phyloP scores from a whole-genome alignment of 345 rosid genomes.

The Salix arbutifolia region DNA sequence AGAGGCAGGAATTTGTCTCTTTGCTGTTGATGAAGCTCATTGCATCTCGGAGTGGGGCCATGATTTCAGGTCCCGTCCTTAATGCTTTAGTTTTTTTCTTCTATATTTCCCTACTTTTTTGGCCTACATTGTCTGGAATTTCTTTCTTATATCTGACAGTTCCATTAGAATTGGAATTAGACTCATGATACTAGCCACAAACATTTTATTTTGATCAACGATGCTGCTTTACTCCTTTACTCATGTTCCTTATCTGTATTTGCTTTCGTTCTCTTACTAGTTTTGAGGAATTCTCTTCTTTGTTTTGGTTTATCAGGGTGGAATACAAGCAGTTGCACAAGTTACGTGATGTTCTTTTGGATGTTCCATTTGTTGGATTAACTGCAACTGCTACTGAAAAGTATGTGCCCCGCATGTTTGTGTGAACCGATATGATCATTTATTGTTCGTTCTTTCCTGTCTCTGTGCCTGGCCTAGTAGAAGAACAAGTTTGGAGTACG shows the following conservation, averaged over 20 bases:
- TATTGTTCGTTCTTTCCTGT: neutral
- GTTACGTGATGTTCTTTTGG: slow-evolving; percentile 30
- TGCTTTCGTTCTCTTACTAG: neutral
- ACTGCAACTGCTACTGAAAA: slow-evolving; percentile 51
- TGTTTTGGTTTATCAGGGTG: slow-evolving; percentile 29
- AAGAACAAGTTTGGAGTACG: no score
- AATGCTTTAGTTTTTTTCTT: neutral
- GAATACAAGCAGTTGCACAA: slow-evolving; percentile 44
- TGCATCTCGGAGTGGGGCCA: slow-evolving; percentile 58
- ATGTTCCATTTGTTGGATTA: slow-evolving; percentile 46
- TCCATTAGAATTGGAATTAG: neutral
- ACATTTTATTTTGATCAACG: neutral
- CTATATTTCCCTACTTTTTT: neutral
- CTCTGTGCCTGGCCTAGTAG: neutral
- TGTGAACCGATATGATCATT: neutral
- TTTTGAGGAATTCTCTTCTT: neutral
- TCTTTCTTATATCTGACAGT: no score
- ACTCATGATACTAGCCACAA: neutral
- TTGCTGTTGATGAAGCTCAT: slow-evolving; percentile 54
- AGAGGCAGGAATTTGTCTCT: slow-evolving; percentile 33
- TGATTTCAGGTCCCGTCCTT: slow-evolving; percentile 39
- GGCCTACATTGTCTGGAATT: no score
- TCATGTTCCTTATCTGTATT: neutral
- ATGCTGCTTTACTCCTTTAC: neutral
- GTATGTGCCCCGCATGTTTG: slow-evolving; percentile 17